phyloP scores from a whole-genome alignment of 306 rosid species.

The Pueraria montana region DNA sequence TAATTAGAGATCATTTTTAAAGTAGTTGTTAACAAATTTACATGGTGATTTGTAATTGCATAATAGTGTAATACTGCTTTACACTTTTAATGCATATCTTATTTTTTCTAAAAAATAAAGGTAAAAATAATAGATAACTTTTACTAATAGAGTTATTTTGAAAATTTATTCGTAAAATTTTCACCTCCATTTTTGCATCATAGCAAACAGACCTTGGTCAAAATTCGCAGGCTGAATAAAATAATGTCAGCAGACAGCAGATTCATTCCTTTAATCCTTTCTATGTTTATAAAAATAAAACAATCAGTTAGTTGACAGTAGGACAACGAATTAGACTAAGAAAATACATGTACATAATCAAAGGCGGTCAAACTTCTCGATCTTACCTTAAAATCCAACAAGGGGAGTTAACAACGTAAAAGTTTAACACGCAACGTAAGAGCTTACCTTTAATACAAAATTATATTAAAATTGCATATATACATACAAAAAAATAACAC shows the following conservation, averaged over 20 bases:
- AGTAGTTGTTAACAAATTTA: too few relatives aligned
- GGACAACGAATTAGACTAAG: neutral
- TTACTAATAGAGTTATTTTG: neutral
- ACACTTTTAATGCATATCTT: too few relatives aligned
- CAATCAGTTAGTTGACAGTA: neutral
- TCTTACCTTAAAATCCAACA: neutral
- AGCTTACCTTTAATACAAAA: neutral
- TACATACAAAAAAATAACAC: neutral
- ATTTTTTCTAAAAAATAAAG: too few relatives aligned
- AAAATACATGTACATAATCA: neutral
- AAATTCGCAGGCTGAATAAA: neutral
- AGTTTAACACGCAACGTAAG: neutral
- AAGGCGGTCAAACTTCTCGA: neutral
- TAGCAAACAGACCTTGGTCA: neutral
- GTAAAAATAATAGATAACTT: neutral
- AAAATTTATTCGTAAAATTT: neutral
- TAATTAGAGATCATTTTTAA: too few relatives aligned
- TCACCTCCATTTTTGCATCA: neutral
- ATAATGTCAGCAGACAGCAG: neutral
- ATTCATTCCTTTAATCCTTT: neutral
- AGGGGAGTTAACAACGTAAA: neutral
- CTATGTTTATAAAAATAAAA: slow-evolving; percentile 5
- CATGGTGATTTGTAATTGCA: too few relatives aligned
- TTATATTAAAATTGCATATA: neutral
- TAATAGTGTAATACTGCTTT: too few relatives aligned